Conservation (phyloP, 139 green algal genomes). For the Mychonastes homosphaera region DNA sequence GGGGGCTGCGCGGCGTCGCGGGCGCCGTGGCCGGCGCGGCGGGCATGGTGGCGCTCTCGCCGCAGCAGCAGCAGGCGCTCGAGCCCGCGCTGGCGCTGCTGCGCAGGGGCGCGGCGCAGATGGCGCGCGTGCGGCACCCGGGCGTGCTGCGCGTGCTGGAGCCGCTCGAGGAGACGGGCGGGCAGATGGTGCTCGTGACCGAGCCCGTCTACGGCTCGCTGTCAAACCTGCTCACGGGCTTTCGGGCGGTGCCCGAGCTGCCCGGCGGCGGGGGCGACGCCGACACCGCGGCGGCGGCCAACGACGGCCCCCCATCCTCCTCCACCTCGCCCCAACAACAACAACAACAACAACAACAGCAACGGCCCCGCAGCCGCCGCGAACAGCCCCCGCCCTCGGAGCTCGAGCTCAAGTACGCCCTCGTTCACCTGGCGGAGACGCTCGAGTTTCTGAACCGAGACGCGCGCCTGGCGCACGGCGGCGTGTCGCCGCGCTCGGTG, state of each 20-base stretch:
- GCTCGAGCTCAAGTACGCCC: slow-evolving; percentile 74
- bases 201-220: slow-evolving; percentile 62
- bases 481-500: slow-evolving; percentile 30
- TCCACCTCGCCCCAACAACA: too few species aligned
- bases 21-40: background rate
- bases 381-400: slow-evolving; percentile 23
- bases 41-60: background rate
- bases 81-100: background rate
- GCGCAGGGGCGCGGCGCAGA: slow-evolving; percentile 18
- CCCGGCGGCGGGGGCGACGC: too few species aligned
- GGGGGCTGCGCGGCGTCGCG: background rate
- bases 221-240: slow-evolving; percentile 41
- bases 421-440: slow-evolving; percentile 56
- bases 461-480: slow-evolving; percentile 60
- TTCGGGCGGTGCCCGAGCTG: slow-evolving; percentile 22
- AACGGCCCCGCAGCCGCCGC: too few species aligned
- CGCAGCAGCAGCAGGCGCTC: background rate
- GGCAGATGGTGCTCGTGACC: slow-evolving; percentile 71
- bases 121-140: slow-evolving; percentile 68
- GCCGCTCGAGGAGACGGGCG: slow-evolving; percentile 68
- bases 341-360: too few species aligned
- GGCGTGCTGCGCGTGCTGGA: slow-evolving; percentile 57
- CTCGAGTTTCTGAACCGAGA: slow-evolving; percentile 71
- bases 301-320: too few species aligned
- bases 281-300: too few species aligned